phyloP scores from a whole-genome alignment of 805 yeast species.

The Kurtzmaniella fragi region DNA sequence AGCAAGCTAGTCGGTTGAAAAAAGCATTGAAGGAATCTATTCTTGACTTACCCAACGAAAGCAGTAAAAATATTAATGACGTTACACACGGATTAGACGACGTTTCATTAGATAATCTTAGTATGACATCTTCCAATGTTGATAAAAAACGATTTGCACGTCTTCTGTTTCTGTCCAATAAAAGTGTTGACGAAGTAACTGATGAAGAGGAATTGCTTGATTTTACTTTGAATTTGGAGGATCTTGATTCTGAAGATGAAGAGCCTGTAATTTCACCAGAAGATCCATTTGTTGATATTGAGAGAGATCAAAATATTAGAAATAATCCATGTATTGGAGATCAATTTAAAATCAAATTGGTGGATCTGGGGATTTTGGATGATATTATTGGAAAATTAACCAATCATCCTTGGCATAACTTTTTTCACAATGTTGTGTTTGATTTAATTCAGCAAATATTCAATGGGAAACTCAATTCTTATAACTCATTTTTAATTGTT shows the following conservation, averaged over 20 bases:
- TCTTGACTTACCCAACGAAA: constrained; percentile 11
- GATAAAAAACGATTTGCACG: background rate
- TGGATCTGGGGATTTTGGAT: constrained; percentile 66
- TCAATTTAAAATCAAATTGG: constrained; percentile 71
- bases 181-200: constrained; percentile 11
- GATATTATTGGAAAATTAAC: constrained; percentile 73
- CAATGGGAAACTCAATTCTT: constrained; percentile 88
- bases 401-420: constrained; percentile 93
- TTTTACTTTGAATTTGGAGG: background rate
- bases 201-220: constrained; percentile 11
- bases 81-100: constrained; percentile 35
- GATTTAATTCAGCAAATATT: constrained; percentile 93
- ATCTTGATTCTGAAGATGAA: constrained; percentile 35
- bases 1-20: constrained; percentile 39
- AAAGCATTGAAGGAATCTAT: constrained; percentile 30
- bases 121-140: background rate
- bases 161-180: background rate
- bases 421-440: constrained; percentile 94
- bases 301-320: constrained; percentile 33
- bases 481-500: constrained; percentile 52
- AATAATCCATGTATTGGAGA: constrained; percentile 78
- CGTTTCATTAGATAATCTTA: constrained; percentile 33
- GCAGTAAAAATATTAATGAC: constrained; percentile 10
- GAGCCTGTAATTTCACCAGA: constrained; percentile 40
- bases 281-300: constrained; percentile 37